These are phyloP conservation scores for Ophidiomyces ophidiicola DNA, from an alignment of 2,329 filamentous ascomycete genomes.

Conservation along the genomic window DNA sequence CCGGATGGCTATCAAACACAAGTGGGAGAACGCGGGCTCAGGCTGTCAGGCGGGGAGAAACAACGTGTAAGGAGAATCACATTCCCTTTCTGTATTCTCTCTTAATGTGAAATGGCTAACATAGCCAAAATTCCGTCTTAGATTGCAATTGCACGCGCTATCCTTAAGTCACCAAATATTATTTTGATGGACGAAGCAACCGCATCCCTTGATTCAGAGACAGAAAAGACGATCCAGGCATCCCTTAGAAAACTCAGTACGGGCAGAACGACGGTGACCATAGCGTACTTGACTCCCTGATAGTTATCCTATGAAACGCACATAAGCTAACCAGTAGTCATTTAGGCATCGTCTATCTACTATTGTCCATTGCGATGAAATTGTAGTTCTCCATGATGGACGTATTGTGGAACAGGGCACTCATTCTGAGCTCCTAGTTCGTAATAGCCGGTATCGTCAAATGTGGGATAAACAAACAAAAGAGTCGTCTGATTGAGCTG, in stretches of 20 bases:
- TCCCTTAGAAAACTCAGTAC: conserved; percentile 36
- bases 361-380: conserved; percentile 54
- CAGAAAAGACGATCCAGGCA: conserved; percentile 35
- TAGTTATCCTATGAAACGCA: conserved; percentile 17
- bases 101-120: background rate
- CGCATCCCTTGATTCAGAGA: conserved; percentile 37
- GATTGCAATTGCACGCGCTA: conserved; percentile 32
- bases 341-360: conserved; percentile 53
- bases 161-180: conserved; percentile 32
- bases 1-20: conserved; percentile 39
- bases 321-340: background rate
- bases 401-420: conserved; percentile 47
- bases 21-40: conserved; percentile 40
- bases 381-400: conserved; percentile 52
- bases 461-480: no score
- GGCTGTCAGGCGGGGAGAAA: conserved; percentile 40
- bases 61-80: conserved; percentile 40
- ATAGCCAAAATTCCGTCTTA: no score
- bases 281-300: conserved; percentile 37
- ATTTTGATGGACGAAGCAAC: conserved; percentile 41
- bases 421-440: conserved; percentile 40
- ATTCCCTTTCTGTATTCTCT: conserved; percentile 12
- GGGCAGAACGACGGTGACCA: conserved; percentile 40
- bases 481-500: no score
- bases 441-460: conserved; percentile 40